Conservation (phyloP, 192 early-diverging fungal species). For the Dissophora globulifera region DNA sequence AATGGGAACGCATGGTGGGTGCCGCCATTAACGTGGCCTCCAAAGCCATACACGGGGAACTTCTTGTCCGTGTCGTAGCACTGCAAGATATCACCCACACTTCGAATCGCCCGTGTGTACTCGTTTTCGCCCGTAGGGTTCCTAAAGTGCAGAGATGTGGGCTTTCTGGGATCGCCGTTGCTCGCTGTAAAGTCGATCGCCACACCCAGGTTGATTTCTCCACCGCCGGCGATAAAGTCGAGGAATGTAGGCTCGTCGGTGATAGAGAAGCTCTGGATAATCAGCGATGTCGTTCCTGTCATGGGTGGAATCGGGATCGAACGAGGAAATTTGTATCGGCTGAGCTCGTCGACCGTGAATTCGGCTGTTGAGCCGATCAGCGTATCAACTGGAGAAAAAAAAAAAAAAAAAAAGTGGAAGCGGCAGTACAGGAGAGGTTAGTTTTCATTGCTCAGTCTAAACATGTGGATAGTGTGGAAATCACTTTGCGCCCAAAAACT, state of each 20-base stretch:
- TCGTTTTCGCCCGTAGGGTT: slow-evolving; percentile 47
- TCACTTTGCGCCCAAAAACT: too few relatives aligned
- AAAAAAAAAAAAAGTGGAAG: slow-evolving; percentile 2
- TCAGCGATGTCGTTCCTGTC: slow-evolving; percentile 29
- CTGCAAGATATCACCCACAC: slow-evolving; percentile 62
- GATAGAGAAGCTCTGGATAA: slow-evolving; percentile 22
- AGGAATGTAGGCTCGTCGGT: slow-evolving; percentile 55
- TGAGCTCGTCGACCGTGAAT: slow-evolving; percentile 33
- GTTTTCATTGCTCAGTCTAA: too few relatives aligned
- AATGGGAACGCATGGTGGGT: slow-evolving; percentile 62
- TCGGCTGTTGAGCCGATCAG: slow-evolving; percentile 14
- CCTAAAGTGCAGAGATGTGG: slow-evolving; percentile 62
- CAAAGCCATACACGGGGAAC: slow-evolving; percentile 67
- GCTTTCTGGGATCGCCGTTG: too few relatives aligned
- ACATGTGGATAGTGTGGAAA: too few relatives aligned
- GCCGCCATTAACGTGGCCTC: slow-evolving; percentile 54
- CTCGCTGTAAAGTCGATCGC: slow-evolving; percentile 68
- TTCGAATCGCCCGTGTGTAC: slow-evolving; percentile 61
- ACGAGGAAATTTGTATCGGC: slow-evolving; percentile 13
- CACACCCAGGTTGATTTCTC: slow-evolving; percentile 54
- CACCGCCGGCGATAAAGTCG: slow-evolving; percentile 64
- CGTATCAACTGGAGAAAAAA: slow-evolving; percentile 11
- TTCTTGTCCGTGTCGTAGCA: slow-evolving; percentile 61
- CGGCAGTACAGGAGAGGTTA: not conserved
- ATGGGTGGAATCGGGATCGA: slow-evolving; percentile 28